Evolutionary conservation across 495 filamentous ascomycete species (phyloP).

Genomic region (Rusavskia elegans): DNA sequence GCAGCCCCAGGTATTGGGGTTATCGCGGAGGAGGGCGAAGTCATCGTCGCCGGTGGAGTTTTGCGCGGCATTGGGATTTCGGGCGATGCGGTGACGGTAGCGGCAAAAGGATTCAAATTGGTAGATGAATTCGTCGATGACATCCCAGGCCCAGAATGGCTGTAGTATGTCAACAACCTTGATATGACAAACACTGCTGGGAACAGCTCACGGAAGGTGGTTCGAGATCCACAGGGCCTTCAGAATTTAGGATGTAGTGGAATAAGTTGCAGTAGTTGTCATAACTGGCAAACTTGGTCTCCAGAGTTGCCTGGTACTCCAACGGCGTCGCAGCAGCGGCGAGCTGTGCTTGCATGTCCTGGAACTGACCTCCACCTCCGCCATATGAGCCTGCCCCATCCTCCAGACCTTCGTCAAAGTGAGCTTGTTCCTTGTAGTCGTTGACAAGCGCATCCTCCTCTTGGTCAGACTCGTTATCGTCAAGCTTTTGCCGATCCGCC

Average conservation of each 20-base stretch:
- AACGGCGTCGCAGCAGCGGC: slow-evolving; percentile 81
- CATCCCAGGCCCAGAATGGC: slow-evolving; percentile 99
- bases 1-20: slow-evolving; percentile 98
- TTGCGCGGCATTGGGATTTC: slow-evolving; percentile 63
- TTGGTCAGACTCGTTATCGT: slow-evolving; percentile 74
- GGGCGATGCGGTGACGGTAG: slow-evolving; percentile 80
- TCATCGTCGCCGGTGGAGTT: slow-evolving; percentile 80
- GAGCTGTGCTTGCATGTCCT: slow-evolving; percentile 83
- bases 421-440: slow-evolving; percentile 89
- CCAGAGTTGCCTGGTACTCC: slow-evolving; percentile 80
- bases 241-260: slow-evolving; percentile 97
- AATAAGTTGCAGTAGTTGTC: slow-evolving; percentile 98
- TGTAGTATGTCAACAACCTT: slow-evolving; percentile 20
- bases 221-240: slow-evolving; percentile 91
- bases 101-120: slow-evolving; percentile 99
- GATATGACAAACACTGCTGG: slow-evolving; percentile 3
- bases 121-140: slow-evolving; percentile 99
- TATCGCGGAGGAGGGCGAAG: slow-evolving; percentile 76
- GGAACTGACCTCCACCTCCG: slow-evolving; percentile 22
- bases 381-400: slow-evolving; percentile 42
- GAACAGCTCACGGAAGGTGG: slow-evolving; percentile 58
- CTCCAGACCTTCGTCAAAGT: slow-evolving; percentile 71
- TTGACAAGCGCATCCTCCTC: slow-evolving; percentile 89
- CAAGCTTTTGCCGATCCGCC: slow-evolving; percentile 10
- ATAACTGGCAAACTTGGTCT: slow-evolving; percentile 94